Evolutionary conservation across 768 basidiomycete genomes (phyloP), one percentile per base, ranked within the genome.

Genomic region (Panellus pusillus): DNA sequence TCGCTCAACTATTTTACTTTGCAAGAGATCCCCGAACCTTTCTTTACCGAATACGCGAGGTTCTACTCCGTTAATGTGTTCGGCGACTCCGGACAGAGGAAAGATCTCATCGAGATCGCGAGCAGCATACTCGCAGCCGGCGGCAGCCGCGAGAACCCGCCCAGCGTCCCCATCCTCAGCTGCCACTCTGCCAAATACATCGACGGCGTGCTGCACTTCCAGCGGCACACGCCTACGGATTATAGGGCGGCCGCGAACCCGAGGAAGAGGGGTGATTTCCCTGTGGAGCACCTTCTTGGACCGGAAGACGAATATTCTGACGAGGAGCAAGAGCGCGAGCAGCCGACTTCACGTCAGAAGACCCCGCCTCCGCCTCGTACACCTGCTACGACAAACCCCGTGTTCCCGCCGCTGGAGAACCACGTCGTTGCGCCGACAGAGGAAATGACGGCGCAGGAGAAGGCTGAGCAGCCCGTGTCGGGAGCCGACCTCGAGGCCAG

Each of bases 21-120:
- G 4, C 29, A 20, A 29, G n/a, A 49, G 20, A 24, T 51, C 44
- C 52, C 57, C 3, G 52, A 58, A 27, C 57, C 57, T 11, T 58
- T 53, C 44, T 43, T 58, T 29, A 20, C 38, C 15, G 57, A 58
- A 29, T 58, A 58, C 39, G 48, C 41, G 32, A 15, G 4, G 3
- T 37, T 31, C 29, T 54, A 54, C 28, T 14, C 29, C 6, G 18
- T 52, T 27, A 11, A n/a, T 9, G 8, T 19, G 17, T 4, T 3
- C 2, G 19, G 29, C 19, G 1, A 19, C 29, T 24, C 11, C 1
- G 28, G 27, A 28, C 47, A 11, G 18, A 12, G 35, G 2, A 32
- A 18, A 15, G 35, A 38, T 6, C 8, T 19, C n/a, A 0, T 15
- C 11, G 28, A 3, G 6, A 19, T 58, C 14, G 51, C 47, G 15